Evolutionary conservation across 2,329 filamentous ascomycete genomes (phyloP), one percentile per base, ranked within the genome.

Genomic region (Scleromitrula shiraiana): DNA sequence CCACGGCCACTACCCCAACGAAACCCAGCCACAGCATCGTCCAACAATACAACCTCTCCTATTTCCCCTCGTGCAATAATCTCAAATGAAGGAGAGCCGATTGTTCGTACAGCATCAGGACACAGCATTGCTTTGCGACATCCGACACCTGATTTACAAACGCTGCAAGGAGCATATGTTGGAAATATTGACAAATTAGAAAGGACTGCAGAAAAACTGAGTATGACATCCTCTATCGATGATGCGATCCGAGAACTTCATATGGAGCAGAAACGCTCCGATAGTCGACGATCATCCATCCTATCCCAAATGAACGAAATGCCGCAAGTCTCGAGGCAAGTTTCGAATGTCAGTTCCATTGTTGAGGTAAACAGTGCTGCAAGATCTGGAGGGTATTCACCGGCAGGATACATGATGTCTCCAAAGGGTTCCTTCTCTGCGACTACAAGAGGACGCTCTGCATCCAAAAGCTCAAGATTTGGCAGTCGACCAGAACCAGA

Each of bases 181-280:
- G 75, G 74, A 62, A 88, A 84, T 68, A 81, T 90, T 53, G 80
- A 82, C 55, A 78, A 82, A 41, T 77, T 90, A 53, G 85, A 91
- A 66, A 81, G 83, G 55, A 83, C 80, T 9, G 85, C 85, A 41
- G 85, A 89, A 66, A 76, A 80, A 55, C 72, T 90, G 64, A 86
- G 83, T 57, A 82, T 80, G 49, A 74, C 74, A 39, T 85, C 82
- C 53, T 87, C 85, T 53, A 85, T 89, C 60, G 84, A 85, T 59
- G 79, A 85, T 69, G 84, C 86, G 57, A 90, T 89, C 58, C 77
- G 83, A 50, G 79, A 83, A 60, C 72, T 88, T 55, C 81, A 87
- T 65, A 72, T 79, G 52, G 81, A 86, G 65, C 70, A 85, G 61
- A 87, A 86, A 67, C 75, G 79, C 56, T 78, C 73, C 61, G 83